Base-by-base conservation (phyloP, 1,284 basidiomycete genomes). In the Ustilago loliicola region DNA sequence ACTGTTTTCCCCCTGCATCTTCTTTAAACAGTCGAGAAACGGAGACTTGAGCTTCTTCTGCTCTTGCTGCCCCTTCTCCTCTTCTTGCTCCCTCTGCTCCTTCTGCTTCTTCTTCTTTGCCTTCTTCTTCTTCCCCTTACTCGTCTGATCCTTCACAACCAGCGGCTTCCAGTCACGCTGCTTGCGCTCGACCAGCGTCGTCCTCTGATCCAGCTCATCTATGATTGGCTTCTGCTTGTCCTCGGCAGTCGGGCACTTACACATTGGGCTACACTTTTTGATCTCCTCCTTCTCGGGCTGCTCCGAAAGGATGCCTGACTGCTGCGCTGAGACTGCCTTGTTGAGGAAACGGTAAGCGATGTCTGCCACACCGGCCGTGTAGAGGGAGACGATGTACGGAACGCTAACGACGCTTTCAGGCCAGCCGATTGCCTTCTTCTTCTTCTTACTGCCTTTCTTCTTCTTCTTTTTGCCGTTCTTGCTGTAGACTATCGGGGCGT, bases 131-230 rank as follows among this genome's bases (percentile, higher is more conserved):
- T n/a, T 17, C 19, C 27, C 47, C 25, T 65, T 65, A n/a, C 21
- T 45, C 21, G 19, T 45, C 42, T 45, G 8, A 7, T 21, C 21
- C 55, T 58, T 65, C 19, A 64, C 9, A 53, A 71, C 13, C 10
- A 50, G 29, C 7, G 68, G 61, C 34, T 51, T 60, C 68, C 68
- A 72, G 27, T 62, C 36, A 23, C 21, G 23, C 42, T 72, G 69
- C 55, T 42, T 38, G 13, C 55, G 57, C 38, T 66, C 69, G 19
- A 62, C 29, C 36, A 66, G 47, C 21, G 54, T 42, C 55, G 61
- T 47, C 4, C 19, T 21, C 19, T 48, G 61, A n/a, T 25, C n/a
- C 32, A 60, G 7, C 34, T 34, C 23, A 1, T 51, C 25, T 3
- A 66, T 13, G 11, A 48, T 55, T 30, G 19, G 11, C 23, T 19